Evolutionary conservation across 2,329 filamentous ascomycete species (phyloP), one percentile per base, ranked within the genome.

Genomic region (Pestalotiopsis sp.): DNA sequence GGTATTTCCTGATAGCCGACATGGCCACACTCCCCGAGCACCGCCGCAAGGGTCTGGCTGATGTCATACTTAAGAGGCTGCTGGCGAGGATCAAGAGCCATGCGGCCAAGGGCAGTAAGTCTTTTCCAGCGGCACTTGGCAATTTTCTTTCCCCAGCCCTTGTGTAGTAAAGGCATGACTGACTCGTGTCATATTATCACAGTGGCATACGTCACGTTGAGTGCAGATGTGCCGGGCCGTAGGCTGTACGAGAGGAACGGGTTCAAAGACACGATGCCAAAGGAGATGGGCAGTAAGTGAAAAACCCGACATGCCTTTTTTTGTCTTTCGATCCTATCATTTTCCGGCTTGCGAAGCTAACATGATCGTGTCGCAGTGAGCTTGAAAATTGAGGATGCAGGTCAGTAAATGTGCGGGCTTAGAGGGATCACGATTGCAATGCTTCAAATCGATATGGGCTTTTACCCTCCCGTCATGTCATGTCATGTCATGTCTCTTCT

Each of bases 1-100:
- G 85, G 77, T 86, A 87, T 71, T 85, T 87, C 66, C 76, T 82
- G 58, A 79, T 87, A 64, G 81, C 81, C 23, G 85, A 87, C 72
- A 83, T 88, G 75, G 83, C 82, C 2, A 82, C 85, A n/a, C 77
- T 84, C 60, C 82, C 84, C 5, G 79, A 77, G 7, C 84, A 87
- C 68, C 85, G 85, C 70, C 80, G 82, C 12, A 80, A 79, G 64
- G 85, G 85, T 0, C 73, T 87, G 1, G 85, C 82, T 9, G 81
- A 83, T 64, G 76, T 77, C 25, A 78, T 87, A 45, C 73, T 86
- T 75, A 80, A 81, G 71, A 73, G 75, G 23, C 74, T 87, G 56
- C 70, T 86, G 45, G 76, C 73, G 20, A 79, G 80, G 64, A 81
- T 86, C 56, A 76, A 81, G 68, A 72, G 76, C 17, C 74, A 82